Base-by-base conservation (phyloP, 2,329 filamentous ascomycete species). In the Trichoderma pleuroti region DNA sequence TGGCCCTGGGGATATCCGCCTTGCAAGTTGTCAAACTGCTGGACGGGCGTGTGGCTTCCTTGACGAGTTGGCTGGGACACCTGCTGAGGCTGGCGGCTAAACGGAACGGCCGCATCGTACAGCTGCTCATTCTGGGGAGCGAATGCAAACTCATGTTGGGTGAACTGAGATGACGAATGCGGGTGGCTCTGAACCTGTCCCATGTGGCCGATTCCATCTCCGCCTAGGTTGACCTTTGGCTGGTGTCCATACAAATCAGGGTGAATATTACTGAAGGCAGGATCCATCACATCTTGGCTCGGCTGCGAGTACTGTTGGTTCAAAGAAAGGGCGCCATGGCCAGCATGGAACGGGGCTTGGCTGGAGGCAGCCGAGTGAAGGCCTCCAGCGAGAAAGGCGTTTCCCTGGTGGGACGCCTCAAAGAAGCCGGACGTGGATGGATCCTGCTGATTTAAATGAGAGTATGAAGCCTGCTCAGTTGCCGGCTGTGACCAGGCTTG, bases 401-500 rank as follows among this genome's bases (percentile, higher is more conserved):
- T 78, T n/a, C 76, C 74, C 72, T 78, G 75, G 26, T 77, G 77
- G 24, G 79, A 68, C 16, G 78, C 72, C 66, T 81, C 79, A 73
- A 80, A 81, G 74, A 80, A 82, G 74, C 76, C 80, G 72, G 75
- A 70, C 6, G 77, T 21, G 21, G 77, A 74, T n/a, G 75, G 73
- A 71, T 80, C 79, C 42, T 80, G 77, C 16, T 77, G 70, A 59
- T 76, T 75, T 52, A 80, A 73, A 52, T 80, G 78, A 10, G 80
- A 74, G 71, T 79, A 81, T 24, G 74, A 72, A 24, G 77, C 64
- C 71, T 81, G 81, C 21, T 79, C 79, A 28, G 75, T 71, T 63
- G 81, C 76, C 36, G 79, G 71, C 72, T 82, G 82, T 10, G 78
- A 74, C 82, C 82, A 84, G 42, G 77, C 70, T 68, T 82, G 81